Evolutionary conservation across 1,284 basidiomycete species (phyloP).

Genomic region (Heterobasidion occidentale): DNA sequence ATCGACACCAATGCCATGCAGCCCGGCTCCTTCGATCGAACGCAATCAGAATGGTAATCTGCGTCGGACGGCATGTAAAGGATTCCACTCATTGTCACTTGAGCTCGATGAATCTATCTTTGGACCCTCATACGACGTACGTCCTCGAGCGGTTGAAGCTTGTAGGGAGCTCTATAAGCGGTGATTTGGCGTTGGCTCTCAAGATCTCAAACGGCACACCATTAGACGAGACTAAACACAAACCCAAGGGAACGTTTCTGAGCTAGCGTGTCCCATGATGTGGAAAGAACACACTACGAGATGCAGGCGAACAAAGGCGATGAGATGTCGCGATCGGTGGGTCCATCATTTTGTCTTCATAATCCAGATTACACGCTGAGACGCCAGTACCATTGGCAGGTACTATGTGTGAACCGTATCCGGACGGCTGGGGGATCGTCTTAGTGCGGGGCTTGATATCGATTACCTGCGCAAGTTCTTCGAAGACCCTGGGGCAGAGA

Average conservation of each 20-base stretch:
- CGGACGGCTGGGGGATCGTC: slow-evolving; percentile 61
- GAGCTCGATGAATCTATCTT: too few species aligned
- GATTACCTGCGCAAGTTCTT: slow-evolving; percentile 70
- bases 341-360: background rate
- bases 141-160: too few species aligned
- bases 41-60: too few species aligned
- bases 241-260: too few species aligned
- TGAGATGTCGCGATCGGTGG: slow-evolving; percentile 55
- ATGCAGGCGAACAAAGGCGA: slow-evolving; percentile 46
- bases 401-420: slow-evolving; percentile 58
- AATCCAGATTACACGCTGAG: background rate
- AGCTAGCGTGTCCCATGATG: too few species aligned
- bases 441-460: slow-evolving; percentile 56
- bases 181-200: background rate
- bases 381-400: slow-evolving; percentile 27
- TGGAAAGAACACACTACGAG: slow-evolving; percentile 37
- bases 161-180: too few species aligned
- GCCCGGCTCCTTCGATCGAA: too few species aligned
- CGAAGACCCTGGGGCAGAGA: slow-evolving; percentile 57
- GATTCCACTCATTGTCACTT: too few species aligned
- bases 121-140: too few species aligned
- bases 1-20: too few species aligned
- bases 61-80: too few species aligned
- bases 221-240: background rate
- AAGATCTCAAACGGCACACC: background rate